These are phyloP conservation scores for Hypseocharis bilobata DNA, from an alignment of 441 rosid species.

Conservation along the genomic window DNA sequence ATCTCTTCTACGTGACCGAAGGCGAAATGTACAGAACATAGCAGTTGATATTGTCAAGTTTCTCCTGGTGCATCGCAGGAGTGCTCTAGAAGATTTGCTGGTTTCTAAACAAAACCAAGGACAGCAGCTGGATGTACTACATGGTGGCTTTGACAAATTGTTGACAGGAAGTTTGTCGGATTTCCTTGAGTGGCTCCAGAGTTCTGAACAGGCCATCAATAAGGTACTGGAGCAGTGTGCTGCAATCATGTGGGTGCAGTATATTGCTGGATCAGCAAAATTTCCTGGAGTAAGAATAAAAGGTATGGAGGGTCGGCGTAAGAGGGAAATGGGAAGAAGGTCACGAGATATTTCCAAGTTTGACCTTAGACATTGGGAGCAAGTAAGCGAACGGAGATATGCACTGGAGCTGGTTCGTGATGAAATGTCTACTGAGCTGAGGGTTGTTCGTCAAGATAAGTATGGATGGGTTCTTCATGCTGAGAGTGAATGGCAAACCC, in stretches of 20 bases:
- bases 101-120: slow-evolving; percentile 90
- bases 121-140: slow-evolving; percentile 66
- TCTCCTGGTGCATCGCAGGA: slow-evolving; percentile 83
- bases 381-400: slow-evolving; percentile 86
- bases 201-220: slow-evolving; percentile 67
- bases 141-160: slow-evolving; percentile 91
- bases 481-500: slow-evolving; percentile 99
- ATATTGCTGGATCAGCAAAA: slow-evolving; percentile 88
- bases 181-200: slow-evolving; percentile 83
- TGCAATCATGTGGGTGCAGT: slow-evolving; percentile 95
- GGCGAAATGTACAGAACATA: slow-evolving; percentile 73
- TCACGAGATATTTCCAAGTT: slow-evolving; percentile 73
- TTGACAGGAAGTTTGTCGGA: slow-evolving; percentile 68
- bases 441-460: slow-evolving; percentile 99
- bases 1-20: slow-evolving; percentile 70
- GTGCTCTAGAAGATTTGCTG: slow-evolving; percentile 83
- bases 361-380: slow-evolving; percentile 92
- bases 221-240: slow-evolving; percentile 97
- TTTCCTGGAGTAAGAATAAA: slow-evolving; percentile 97
- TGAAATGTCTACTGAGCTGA: slow-evolving; percentile 94
- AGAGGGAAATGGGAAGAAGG: slow-evolving; percentile 87
- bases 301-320: slow-evolving; percentile 90
- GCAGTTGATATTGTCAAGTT: slow-evolving; percentile 81
- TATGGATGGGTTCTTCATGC: slow-evolving; percentile 99
- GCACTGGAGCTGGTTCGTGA: slow-evolving; percentile 94